phyloP scores from a whole-genome alignment of 1,284 basidiomycete genomes.

The Heterobasidion irregulare region DNA sequence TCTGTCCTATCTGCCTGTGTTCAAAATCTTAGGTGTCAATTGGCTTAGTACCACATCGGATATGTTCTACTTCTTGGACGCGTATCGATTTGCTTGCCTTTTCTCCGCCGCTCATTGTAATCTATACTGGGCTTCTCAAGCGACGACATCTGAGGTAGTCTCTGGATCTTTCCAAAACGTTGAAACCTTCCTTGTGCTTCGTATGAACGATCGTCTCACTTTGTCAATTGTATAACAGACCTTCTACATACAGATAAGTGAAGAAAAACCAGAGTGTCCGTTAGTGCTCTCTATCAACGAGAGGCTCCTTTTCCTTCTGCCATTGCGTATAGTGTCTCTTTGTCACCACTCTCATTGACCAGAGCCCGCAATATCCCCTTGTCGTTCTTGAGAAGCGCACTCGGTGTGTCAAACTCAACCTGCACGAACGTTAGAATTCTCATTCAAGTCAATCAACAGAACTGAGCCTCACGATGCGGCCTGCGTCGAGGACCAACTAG shows the following conservation, averaged over 20 bases:
- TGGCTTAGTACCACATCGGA: background rate
- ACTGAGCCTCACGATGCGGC: slow-evolving; percentile 20
- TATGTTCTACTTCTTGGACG: background rate
- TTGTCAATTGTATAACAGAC: no score
- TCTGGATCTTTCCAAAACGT: no score
- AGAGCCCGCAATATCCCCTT: slow-evolving; percentile 45
- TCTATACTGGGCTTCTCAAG: no score
- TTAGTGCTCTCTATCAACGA: background rate
- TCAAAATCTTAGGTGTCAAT: background rate
- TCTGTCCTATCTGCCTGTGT: background rate
- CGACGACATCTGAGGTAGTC: no score
- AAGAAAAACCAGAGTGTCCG: background rate
- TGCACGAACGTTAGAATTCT: slow-evolving; percentile 13
- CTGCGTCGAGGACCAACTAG: slow-evolving; percentile 31
- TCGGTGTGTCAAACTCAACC: slow-evolving; percentile 55
- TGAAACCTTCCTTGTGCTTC: no score
- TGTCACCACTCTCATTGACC: slow-evolving; percentile 53
- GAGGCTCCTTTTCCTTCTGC: slow-evolving; percentile 14
- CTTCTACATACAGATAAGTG: background rate
- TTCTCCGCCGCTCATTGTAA: no score
- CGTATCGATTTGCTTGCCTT: no score
- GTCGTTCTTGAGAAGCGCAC: slow-evolving; percentile 45
- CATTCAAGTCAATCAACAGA: background rate
- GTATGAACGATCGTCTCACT: no score
- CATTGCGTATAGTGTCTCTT: slow-evolving; percentile 37